Percentiles rank a stretch among this genome's conserved stretches.
Evolutionary conservation across 192 early-diverging fungal species (phyloP).

Genomic region (Pilaira anomala): DNA sequence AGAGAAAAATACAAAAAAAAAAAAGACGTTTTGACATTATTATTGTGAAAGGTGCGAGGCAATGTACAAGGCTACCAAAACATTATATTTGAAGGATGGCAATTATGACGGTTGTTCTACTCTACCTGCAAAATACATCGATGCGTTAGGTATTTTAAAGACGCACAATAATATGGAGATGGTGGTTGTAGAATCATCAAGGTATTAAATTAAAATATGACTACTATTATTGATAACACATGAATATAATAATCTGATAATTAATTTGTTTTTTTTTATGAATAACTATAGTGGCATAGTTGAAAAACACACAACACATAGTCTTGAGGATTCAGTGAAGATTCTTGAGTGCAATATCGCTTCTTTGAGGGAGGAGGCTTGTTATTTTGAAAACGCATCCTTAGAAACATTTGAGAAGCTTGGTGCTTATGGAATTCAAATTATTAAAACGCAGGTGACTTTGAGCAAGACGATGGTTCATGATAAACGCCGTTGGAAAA

Average conservation of each 20-base stretch:
- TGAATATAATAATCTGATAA: constrained; percentile 13
- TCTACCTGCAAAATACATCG: constrained; percentile 5
- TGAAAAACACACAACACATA: constrained; percentile 11
- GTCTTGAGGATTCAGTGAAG: constrained; percentile 17
- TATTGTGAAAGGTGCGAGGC: constrained; percentile 15
- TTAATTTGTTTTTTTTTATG: constrained; percentile 6
- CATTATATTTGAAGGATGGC: constrained; percentile 9
- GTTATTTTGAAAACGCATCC: constrained; percentile 9
- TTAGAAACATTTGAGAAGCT: constrained; percentile 9
- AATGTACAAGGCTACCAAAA: constrained; percentile 5
- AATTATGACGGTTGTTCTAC: constrained; percentile 8
- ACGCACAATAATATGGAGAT: constrained; percentile 11
- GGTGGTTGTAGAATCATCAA: constrained; percentile 15
- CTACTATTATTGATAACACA: constrained; percentile 11
- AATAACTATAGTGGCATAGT: constrained; percentile 17
- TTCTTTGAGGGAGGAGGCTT: constrained; percentile 13
- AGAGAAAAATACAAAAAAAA: constrained; percentile 17
- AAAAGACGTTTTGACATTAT: constrained; percentile 2
- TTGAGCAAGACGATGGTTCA: constrained; percentile 9
- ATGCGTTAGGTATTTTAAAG: constrained; percentile 13
- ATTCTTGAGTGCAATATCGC: constrained; percentile 15
- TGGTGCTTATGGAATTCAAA: not conserved
- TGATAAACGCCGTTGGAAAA: constrained; percentile 14
- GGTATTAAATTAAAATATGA: constrained; percentile 14
- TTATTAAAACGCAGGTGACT: constrained; percentile 11